phyloP scores from a whole-genome alignment of 2,329 filamentous ascomycete genomes.

The Thielaviopsis populi region DNA sequence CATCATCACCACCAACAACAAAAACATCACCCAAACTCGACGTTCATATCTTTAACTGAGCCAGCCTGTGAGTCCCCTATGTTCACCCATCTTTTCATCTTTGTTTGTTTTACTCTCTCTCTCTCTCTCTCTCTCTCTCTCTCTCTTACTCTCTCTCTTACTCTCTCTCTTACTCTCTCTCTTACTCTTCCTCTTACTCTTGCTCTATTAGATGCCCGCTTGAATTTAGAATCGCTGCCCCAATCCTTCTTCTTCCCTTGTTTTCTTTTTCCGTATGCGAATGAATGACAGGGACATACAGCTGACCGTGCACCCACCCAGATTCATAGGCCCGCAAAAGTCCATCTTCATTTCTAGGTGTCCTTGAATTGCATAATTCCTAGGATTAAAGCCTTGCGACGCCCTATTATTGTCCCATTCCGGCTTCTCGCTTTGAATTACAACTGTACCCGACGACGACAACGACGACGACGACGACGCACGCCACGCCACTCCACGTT shows the following conservation, averaged over 20 bases:
- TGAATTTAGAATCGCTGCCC: background rate
- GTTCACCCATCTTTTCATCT: no score
- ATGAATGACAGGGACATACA: conserved; percentile 1
- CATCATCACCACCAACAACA: no score
- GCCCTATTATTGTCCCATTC: background rate
- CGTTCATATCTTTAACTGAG: no score
- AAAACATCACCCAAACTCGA: no score
- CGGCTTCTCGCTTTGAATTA: background rate
- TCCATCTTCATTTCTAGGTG: conserved; percentile 1
- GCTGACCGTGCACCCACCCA: background rate
- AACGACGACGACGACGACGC: background rate
- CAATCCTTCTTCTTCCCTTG: background rate
- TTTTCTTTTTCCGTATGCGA: background rate
- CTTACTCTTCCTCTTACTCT: no score
- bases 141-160: no score
- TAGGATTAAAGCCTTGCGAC: background rate
- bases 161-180: no score
- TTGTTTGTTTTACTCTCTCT: no score
- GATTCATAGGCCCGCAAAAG: background rate
- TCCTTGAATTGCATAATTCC: background rate
- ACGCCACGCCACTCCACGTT: background rate
- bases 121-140: no score
- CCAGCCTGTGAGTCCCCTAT: no score
- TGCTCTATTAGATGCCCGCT: background rate
- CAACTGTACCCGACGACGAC: no score